phyloP scores from a whole-genome alignment of 306 rosid genomes.

The Crotalaria pallida region DNA sequence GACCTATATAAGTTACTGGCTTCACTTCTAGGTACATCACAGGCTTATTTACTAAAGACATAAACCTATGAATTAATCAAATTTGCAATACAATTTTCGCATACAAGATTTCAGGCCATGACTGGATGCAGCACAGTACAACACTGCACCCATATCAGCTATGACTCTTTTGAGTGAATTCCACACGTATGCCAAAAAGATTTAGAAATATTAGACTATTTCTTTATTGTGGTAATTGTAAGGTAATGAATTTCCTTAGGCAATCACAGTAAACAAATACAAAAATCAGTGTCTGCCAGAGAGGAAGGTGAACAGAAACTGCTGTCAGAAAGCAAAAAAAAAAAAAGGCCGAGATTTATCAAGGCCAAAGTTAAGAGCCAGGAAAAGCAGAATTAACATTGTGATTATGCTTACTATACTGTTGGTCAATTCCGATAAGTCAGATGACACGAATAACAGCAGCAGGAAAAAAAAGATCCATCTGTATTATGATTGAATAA shows the following conservation, averaged over 20 bases:
- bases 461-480: not conserved
- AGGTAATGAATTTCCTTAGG: not conserved
- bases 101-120: constrained; percentile 6
- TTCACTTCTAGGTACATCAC: constrained; percentile 28
- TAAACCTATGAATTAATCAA: constrained; percentile 9
- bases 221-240: not conserved
- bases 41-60: constrained; percentile 21
- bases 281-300: not conserved
- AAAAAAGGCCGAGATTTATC: not conserved
- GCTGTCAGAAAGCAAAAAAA: not conserved
- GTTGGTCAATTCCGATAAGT: not conserved
- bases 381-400: not conserved
- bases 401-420: not conserved
- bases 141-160: constrained; percentile 6
- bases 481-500: not conserved
- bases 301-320: constrained; percentile 1
- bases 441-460: too few relatives aligned
- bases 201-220: not conserved
- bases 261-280: not conserved
- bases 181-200: constrained; percentile 2
- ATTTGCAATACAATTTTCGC: not conserved
- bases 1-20: constrained; percentile 15
- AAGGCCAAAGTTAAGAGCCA: not conserved
- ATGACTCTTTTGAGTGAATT: not conserved
- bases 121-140: constrained; percentile 13